A percentile compares a stretch with the other conserved stretches of the same genome.
phyloP scores from a whole-genome alignment of 2,329 filamentous ascomycete genomes.

The Fusarium citri region DNA sequence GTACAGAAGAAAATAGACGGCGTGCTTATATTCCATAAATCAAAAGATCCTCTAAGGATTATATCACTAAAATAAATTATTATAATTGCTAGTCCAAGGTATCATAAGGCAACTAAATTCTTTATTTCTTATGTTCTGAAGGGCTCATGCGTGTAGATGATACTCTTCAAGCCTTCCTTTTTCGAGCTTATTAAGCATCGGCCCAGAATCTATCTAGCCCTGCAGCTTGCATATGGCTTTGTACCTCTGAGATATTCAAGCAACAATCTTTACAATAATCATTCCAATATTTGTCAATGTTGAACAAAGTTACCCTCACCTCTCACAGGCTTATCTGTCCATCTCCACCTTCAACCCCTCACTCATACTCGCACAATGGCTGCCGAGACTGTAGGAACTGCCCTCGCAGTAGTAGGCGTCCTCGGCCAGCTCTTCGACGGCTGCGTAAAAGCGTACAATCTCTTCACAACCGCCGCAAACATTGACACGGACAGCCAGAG shows the following conservation, averaged over 20 bases:
- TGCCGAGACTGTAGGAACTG: conserved; percentile 57
- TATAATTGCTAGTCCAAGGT: neutral
- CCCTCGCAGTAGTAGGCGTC: conserved; percentile 58
- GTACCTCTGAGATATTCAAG: neutral
- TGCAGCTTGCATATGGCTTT: neutral
- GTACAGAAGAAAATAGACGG: neutral
- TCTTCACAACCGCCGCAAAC: conserved; percentile 57
- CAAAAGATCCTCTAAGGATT: neutral
- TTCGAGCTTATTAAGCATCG: conserved; percentile 27
- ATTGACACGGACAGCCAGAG: conserved; percentile 58
- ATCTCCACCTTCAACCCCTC: neutral
- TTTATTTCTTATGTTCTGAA: no score
- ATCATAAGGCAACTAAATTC: no score
- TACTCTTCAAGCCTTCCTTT: neutral
- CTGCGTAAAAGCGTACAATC: conserved; percentile 59
- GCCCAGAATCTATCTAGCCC: conserved; percentile 3
- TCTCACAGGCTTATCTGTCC: conserved; percentile 8
- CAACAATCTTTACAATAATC: neutral
- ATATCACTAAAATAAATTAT: accelerated
- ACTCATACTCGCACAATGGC: conserved; percentile 40
- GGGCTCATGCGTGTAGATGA: neutral
- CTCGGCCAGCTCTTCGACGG: conserved; percentile 61
- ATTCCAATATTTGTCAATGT: neutral
- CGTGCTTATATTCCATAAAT: neutral
- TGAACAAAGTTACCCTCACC: neutral